phyloP scores from a whole-genome alignment of 352 stramenopile species.

The Thraustochytrium striatum region DNA sequence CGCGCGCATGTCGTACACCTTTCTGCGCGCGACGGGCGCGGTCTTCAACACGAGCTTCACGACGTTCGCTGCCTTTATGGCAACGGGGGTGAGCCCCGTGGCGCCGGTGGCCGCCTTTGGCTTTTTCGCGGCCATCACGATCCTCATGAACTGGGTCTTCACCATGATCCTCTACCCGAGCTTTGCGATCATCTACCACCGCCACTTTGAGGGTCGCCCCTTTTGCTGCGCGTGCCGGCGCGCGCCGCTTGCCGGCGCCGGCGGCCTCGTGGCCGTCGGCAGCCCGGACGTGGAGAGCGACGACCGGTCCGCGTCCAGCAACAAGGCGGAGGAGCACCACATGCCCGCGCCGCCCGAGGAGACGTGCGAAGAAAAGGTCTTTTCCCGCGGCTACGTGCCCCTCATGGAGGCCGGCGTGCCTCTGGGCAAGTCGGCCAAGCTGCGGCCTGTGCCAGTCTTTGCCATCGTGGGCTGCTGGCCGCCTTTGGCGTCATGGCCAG shows the following conservation, averaged over 20 bases:
- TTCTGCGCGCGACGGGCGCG: constrained; percentile 50
- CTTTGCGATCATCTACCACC: constrained; percentile 28
- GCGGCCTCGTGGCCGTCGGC: not conserved
- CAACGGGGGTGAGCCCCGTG: constrained; percentile 55
- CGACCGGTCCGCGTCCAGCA: not conserved
- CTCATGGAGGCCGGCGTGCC: constrained; percentile 6
- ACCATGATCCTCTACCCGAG: constrained; percentile 57
- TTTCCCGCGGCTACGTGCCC: constrained; percentile 33
- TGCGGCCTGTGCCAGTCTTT: too few species aligned
- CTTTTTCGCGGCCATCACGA: constrained; percentile 61
- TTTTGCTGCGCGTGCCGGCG: constrained; percentile 47
- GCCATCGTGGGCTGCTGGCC: not conserved
- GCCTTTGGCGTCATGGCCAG: constrained; percentile 10
- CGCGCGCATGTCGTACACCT: constrained; percentile 50
- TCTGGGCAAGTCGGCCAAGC: not conserved
- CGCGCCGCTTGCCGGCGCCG: not conserved
- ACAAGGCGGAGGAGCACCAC: too few species aligned
- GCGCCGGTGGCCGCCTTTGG: constrained; percentile 59
- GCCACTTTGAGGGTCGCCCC: constrained; percentile 3
- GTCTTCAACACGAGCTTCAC: constrained; percentile 61
- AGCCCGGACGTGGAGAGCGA: not conserved
- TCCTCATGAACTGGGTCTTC: constrained; percentile 61
- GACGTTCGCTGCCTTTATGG: constrained; percentile 58
- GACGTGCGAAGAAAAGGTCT: constrained; percentile 27
- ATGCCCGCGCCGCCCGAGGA: not conserved